A percentile compares a stretch with the other conserved stretches of the same genome.
phyloP scores from a whole-genome alignment of 2,329 filamentous ascomycete species.

The Macrophomina phaseolina region DNA sequence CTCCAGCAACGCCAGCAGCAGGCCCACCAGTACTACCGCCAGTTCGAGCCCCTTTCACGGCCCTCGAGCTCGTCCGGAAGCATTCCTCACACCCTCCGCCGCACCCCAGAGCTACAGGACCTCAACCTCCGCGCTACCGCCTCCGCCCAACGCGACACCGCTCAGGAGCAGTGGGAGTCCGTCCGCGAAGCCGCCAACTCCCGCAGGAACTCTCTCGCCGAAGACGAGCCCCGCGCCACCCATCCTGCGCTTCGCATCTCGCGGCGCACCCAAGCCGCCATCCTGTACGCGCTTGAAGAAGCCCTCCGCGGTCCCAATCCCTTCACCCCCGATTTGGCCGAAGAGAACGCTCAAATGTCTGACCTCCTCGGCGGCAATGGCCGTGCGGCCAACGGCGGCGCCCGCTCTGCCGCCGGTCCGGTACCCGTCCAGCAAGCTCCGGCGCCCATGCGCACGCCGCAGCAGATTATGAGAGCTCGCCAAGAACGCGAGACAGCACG shows the following conservation, averaged over 20 bases:
- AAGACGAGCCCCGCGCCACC: conserved; percentile 44
- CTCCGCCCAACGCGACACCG: conserved; percentile 53
- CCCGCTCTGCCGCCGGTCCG: conserved; percentile 57
- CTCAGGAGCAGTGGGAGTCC: conserved; percentile 31
- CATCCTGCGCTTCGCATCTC: conserved; percentile 73
- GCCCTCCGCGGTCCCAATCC: conserved; percentile 80
- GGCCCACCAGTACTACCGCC: conserved; percentile 42
- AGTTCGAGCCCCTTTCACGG: conserved; percentile 48
- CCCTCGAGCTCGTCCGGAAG: conserved; percentile 61
- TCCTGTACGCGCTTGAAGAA: conserved; percentile 91
- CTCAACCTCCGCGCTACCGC: conserved; percentile 43
- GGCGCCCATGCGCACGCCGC: conserved; percentile 76
- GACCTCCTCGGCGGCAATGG: conserved; percentile 72
- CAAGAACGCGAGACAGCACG: conserved; percentile 73
- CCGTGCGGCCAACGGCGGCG: conserved; percentile 62
- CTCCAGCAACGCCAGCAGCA: conserved; percentile 52
- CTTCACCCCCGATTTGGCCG: conserved; percentile 82
- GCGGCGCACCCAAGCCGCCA: conserved; percentile 82
- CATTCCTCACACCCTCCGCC: conserved; percentile 56
- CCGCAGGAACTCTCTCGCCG: conserved; percentile 41
- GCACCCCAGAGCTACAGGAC: conserved; percentile 58
- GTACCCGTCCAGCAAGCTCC: conserved; percentile 59
- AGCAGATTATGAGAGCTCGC: conserved; percentile 90
- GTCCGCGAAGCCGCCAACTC: conserved; percentile 36
- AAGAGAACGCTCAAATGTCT: conserved; percentile 92